Evolutionary conservation across 2,329 filamentous ascomycete genomes (phyloP), one percentile per base, ranked within the genome.

Genomic region (Thyridium curvatum): DNA sequence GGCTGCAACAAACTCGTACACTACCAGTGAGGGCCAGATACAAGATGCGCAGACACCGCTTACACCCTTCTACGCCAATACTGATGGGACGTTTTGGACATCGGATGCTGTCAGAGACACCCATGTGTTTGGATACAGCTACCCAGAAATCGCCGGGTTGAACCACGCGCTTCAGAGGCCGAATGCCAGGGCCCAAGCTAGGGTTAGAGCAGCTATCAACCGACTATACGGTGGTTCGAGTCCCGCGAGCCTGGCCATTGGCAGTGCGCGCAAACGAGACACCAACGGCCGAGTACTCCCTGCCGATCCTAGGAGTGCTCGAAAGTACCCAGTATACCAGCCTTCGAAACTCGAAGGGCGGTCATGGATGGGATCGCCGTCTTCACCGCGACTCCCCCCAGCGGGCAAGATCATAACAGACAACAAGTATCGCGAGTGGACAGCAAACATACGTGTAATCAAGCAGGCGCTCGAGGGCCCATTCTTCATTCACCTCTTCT

Each of bases 61-160:
- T 4, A 77, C 76, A 1, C 86, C 86, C 0, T 90, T 91, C 56
- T 79, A 77, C 48, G 63, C 70, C 34, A 68, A 73, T 39, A 52
- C 58, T 3, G 64, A 71, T 37, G 78, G 79, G 34, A 69, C 68
- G 2, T 85, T 83, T 55, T 89, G 82, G 79, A 83, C 74, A 7
- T 84, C 84, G 0, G 71, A 79, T 38, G 69, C 66, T 43, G 70
- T 79, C 12, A 72, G 82, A 21, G 66, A 73, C 31, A 76, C 74
- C 7, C 66, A 69, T 18, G 66, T 64, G 2, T 84, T 93, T 56
- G 81, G 81, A 12, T 93, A 93, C 55, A 80, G 78, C 0, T 94
- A 94, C 53, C 69, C 78, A 0, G 86, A 91, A 48, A 74, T 79
- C 26, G 49, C 65, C 13, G 52, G 48, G 16, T 30, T 51, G 35